Percentiles rank a stretch among this genome's conserved stretches.
phyloP scores from a whole-genome alignment of 2,329 filamentous ascomycete genomes.

The Monosporascus cannonballus region DNA sequence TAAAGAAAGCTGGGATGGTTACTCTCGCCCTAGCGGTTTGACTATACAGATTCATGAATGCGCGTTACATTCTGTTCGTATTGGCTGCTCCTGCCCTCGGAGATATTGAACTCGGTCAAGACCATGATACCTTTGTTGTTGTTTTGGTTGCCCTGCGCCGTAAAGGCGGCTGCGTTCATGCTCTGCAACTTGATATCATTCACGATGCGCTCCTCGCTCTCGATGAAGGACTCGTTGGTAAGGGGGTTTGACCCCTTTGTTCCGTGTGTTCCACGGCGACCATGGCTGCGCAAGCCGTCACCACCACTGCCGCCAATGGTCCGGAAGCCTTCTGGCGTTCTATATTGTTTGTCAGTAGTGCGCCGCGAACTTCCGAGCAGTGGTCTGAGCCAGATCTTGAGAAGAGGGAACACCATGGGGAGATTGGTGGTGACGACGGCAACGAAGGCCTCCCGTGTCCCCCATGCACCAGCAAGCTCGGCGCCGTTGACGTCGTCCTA shows the following conservation, averaged over 20 bases:
- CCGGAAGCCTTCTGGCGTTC: conserved; percentile 20
- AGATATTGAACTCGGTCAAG: too few species aligned
- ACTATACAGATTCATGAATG: too few species aligned
- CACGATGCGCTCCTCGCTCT: conserved; percentile 39
- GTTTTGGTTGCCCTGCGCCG: too few species aligned
- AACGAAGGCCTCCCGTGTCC: conserved; percentile 36
- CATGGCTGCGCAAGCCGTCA: conserved; percentile 5
- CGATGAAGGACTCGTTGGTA: conserved; percentile 32
- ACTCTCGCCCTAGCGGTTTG: too few species aligned
- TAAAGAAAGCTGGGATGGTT: too few species aligned
- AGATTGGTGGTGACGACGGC: conserved; percentile 36
- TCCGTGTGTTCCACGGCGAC: conserved; percentile 11
- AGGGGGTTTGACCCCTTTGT: conserved; percentile 24
- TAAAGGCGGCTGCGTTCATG: conserved; percentile 7
- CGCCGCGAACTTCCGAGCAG: conserved; percentile 24
- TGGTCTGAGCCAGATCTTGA: conserved; percentile 31
- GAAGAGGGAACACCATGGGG: conserved; percentile 37
- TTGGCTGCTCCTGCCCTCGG: too few species aligned
- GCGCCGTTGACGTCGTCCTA: conserved; percentile 34
- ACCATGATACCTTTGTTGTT: too few species aligned
- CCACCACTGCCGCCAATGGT: conserved; percentile 31
- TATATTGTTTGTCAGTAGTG: conserved; percentile 30
- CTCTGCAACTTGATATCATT: conserved; percentile 32
- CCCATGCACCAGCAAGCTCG: conserved; percentile 35
- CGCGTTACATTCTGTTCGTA: too few species aligned